Percentiles rank a stretch among this genome's conserved stretches.
These are phyloP conservation scores for Arthrobotrys entomopaga DNA, from an alignment of 2,329 filamentous ascomycete genomes.

Conservation along the genomic window DNA sequence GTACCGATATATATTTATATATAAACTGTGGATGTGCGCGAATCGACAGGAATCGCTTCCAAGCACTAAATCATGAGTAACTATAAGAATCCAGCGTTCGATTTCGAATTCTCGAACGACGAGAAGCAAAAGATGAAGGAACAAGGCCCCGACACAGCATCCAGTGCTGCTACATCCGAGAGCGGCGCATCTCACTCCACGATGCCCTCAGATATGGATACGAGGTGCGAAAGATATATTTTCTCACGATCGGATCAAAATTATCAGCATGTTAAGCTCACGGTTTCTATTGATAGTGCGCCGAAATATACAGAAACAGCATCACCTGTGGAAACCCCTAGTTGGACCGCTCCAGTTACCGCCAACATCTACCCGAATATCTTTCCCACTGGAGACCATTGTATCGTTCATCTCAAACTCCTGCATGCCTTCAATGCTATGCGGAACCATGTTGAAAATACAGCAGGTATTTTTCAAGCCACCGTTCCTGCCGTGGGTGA, in stretches of 20 bases:
- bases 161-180: constrained; percentile 2
- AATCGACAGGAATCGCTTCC: background rate
- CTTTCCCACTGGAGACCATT: constrained; percentile 34
- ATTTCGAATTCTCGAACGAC: constrained; percentile 9
- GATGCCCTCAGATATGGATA: constrained; percentile 22
- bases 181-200: constrained; percentile 20
- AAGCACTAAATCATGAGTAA: background rate
- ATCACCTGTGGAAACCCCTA: background rate
- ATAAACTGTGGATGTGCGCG: too few relatives aligned
- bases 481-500: constrained; percentile 40
- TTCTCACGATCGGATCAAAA: background rate
- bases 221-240: constrained; percentile 2
- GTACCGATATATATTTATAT: too few relatives aligned
- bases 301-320: constrained; percentile 36
- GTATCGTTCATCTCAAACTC: constrained; percentile 41
- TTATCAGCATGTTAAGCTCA: background rate
- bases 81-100: constrained; percentile 17
- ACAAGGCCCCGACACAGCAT: constrained; percentile 12
- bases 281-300: background rate
- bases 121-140: constrained; percentile 36
- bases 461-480: constrained; percentile 30
- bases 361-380: constrained; percentile 21
- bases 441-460: constrained; percentile 43
- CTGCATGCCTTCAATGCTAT: constrained; percentile 49
- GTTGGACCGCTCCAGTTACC: constrained; percentile 28